These are phyloP conservation scores for Candida sojae DNA, from an alignment of 1,139 yeast genomes.

Conservation along the genomic window DNA sequence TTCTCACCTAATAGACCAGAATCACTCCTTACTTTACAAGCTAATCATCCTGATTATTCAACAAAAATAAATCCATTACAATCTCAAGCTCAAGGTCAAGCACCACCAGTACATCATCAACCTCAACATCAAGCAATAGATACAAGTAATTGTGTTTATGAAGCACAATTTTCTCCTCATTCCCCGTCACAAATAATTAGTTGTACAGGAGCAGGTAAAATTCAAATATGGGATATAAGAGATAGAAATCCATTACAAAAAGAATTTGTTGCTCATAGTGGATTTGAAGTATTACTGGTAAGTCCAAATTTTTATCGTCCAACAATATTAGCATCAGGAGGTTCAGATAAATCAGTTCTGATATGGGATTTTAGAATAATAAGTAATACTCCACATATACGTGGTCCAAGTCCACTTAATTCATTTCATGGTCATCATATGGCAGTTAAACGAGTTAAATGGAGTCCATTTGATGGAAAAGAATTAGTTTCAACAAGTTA, in stretches of 20 bases:
- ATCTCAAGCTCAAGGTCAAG: constrained; percentile 22
- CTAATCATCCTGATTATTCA: constrained; percentile 32
- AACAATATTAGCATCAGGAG: constrained; percentile 79
- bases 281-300: constrained; percentile 75
- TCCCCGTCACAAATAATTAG: constrained; percentile 70
- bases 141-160: constrained; percentile 64
- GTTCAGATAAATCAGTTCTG: constrained; percentile 82
- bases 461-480: constrained; percentile 88
- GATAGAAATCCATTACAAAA: constrained; percentile 61
- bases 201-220: constrained; percentile 77
- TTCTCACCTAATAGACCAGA: constrained; percentile 63
- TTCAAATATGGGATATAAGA: constrained; percentile 85
- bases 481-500: constrained; percentile 77
- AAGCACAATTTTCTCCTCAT: constrained; percentile 85
- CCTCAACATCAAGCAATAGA: constrained; percentile 24
- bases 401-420: constrained; percentile 71
- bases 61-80: constrained; percentile 23
- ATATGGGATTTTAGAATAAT: constrained; percentile 89
- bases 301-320: constrained; percentile 92
- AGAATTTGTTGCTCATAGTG: constrained; percentile 72
- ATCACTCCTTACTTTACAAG: constrained; percentile 60
- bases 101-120: constrained; percentile 34
- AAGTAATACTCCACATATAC: constrained; percentile 40
- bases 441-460: constrained; percentile 77
- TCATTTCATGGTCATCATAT: constrained; percentile 86